Conservation (phyloP, 345 rosid genomes). For the Rhodamnia rubescens region DNA sequence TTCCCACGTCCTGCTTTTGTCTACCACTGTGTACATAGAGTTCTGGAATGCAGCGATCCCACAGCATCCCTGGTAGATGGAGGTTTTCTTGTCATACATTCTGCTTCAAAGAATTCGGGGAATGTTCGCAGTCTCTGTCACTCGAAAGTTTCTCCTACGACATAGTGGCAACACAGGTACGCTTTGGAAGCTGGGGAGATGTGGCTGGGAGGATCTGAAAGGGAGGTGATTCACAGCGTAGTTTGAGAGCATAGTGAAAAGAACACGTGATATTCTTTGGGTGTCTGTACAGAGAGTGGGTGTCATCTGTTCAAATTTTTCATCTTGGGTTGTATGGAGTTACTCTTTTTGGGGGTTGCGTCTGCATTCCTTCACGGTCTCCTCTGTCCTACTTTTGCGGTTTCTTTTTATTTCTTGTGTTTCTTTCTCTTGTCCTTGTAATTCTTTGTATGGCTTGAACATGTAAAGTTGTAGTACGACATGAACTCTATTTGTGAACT, state of each 20-base stretch:
- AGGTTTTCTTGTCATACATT: not conserved
- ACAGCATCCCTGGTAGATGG: not conserved
- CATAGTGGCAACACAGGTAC: not conserved
- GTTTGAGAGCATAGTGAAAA: not conserved
- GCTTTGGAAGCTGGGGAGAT: not conserved
- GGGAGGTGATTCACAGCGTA: not conserved
- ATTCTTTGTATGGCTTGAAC: not conserved
- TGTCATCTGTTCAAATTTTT: not conserved
- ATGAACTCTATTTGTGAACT: not conserved
- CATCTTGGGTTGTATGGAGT: not conserved
- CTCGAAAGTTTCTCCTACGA: not conserved
- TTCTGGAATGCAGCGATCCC: not conserved
- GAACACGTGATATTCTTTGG: not conserved
- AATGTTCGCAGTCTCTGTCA: not conserved
- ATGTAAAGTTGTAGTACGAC: not conserved
- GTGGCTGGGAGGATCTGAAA: not conserved
- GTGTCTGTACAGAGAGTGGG: not conserved
- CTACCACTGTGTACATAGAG: not conserved
- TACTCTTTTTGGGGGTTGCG: not conserved
- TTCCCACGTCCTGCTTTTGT: not conserved
- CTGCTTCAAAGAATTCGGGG: not conserved
- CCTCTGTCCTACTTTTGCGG: not conserved
- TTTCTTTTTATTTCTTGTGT: not conserved
- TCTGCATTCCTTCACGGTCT: not conserved
- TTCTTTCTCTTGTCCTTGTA: not conserved